These are phyloP conservation scores for Mucor mucedo DNA, from an alignment of 371 early-diverging fungal species.

Conservation along the genomic window DNA sequence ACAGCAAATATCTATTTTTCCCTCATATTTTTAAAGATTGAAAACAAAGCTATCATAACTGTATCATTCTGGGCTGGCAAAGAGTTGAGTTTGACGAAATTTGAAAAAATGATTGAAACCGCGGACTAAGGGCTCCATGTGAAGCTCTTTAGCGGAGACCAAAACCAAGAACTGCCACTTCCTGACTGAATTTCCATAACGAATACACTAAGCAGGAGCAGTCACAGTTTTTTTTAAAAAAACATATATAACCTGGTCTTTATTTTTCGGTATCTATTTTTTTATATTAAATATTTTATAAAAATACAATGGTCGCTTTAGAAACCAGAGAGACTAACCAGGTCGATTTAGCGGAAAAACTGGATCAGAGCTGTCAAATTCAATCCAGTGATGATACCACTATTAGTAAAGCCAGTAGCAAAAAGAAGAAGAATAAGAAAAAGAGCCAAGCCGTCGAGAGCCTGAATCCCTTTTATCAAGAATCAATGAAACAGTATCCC, in stretches of 20 bases:
- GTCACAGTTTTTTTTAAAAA: slow-evolving; percentile 3
- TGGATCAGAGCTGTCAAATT: slow-evolving; percentile 7
- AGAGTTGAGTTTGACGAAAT: too few relatives aligned
- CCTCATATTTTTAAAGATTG: too few relatives aligned
- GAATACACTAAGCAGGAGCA: neutral
- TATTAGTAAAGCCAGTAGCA: neutral
- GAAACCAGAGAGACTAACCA: neutral
- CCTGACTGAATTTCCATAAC: neutral
- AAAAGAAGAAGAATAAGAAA: slow-evolving; percentile 19
- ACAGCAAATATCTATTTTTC: too few relatives aligned
- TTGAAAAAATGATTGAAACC: too few relatives aligned
- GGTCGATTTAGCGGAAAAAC: slow-evolving; percentile 6
- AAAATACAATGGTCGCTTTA: slow-evolving; percentile 3
- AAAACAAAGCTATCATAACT: too few relatives aligned
- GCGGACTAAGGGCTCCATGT: too few relatives aligned
- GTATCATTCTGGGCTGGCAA: too few relatives aligned
- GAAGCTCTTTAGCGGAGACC: neutral
- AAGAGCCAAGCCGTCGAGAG: neutral
- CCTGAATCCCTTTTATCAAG: slow-evolving; percentile 26
- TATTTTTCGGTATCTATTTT: neutral
- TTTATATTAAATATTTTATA: neutral
- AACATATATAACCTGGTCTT: neutral
- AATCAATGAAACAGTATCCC: slow-evolving; percentile 34
- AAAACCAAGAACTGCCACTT: neutral
- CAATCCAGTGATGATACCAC: neutral